phyloP scores from a whole-genome alignment of 1,284 basidiomycete species.

The Ganoderma sinense region DNA sequence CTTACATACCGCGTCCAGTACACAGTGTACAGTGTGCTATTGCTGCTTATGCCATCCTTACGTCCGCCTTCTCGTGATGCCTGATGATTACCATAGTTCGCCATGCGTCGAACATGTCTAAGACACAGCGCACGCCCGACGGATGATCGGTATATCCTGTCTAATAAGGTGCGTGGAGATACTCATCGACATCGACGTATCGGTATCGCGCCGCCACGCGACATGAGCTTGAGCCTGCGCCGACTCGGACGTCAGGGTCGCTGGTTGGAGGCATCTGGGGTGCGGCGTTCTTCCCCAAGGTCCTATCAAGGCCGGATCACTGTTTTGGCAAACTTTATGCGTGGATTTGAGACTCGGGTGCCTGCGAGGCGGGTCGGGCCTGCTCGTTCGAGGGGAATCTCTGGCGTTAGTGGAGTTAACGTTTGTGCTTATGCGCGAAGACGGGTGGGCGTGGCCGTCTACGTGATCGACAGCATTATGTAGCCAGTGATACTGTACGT shows the following conservation, averaged over 20 bases:
- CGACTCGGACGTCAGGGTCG: neutral
- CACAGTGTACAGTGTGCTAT: neutral
- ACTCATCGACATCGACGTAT: neutral
- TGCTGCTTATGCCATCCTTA: neutral
- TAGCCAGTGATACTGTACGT: neutral
- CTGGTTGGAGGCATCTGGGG: neutral
- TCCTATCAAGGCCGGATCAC: constrained; percentile 1
- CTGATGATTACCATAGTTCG: too few relatives aligned
- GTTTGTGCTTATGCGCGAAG: neutral
- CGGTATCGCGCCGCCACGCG: neutral
- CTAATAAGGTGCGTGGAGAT: neutral
- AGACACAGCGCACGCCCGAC: constrained; percentile 1
- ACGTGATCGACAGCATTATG: neutral
- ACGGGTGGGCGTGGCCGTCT: neutral
- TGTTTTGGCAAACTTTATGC: neutral
- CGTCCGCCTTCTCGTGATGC: neutral
- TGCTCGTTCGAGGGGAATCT: neutral
- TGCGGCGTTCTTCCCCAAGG: neutral
- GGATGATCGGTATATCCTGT: neutral
- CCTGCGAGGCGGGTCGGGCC: neutral
- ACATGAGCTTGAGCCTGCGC: neutral
- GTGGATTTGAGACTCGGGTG: neutral
- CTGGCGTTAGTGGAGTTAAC: too few relatives aligned
- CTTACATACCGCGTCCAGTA: too few relatives aligned
- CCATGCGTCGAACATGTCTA: neutral